A percentile compares a stretch with the other conserved stretches of the same genome.
Evolutionary conservation across 1,139 yeast genomes (phyloP).

Genomic region (Saccharomyces uvarum): DNA sequence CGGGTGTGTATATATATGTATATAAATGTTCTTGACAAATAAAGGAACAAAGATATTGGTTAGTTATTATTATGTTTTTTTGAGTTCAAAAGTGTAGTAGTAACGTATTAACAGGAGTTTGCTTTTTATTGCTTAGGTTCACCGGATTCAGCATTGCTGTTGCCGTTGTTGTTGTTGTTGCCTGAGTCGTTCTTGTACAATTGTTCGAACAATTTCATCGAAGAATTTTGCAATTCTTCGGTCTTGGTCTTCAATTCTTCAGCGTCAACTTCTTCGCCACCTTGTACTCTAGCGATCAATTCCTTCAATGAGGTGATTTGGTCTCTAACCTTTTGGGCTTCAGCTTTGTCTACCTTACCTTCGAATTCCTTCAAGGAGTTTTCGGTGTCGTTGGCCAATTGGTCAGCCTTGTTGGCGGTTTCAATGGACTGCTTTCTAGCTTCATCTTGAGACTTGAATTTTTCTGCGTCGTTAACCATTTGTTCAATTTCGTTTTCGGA

Average conservation of each 20-base stretch:
- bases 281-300: constrained; percentile 77
- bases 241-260: constrained; percentile 94
- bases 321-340: constrained; percentile 82
- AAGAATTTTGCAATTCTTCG: constrained; percentile 82
- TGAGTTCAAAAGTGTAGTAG: neutral
- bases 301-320: constrained; percentile 87
- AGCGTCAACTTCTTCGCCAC: constrained; percentile 76
- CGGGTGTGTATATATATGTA: neutral
- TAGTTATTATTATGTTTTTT: constrained; percentile 2
- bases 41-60: neutral
- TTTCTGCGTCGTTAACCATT: constrained; percentile 92
- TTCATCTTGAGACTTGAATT: constrained; percentile 81
- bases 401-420: constrained; percentile 68
- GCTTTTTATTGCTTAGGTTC: constrained; percentile 25
- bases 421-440: constrained; percentile 75
- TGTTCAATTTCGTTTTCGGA: constrained; percentile 85
- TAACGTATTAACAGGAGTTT: neutral
- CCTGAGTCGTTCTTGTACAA: constrained; percentile 66
- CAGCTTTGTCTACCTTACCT: constrained; percentile 56
- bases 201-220: constrained; percentile 90
- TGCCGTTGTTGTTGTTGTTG: constrained; percentile 46
- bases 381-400: constrained; percentile 89
- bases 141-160: constrained; percentile 24
- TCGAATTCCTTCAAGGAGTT: constrained; percentile 77
- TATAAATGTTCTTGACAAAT: neutral